Evolutionary conservation across 345 rosid genomes (phyloP), one percentile per base, ranked within the genome.

Genomic region (Capsella bursapastoris): DNA sequence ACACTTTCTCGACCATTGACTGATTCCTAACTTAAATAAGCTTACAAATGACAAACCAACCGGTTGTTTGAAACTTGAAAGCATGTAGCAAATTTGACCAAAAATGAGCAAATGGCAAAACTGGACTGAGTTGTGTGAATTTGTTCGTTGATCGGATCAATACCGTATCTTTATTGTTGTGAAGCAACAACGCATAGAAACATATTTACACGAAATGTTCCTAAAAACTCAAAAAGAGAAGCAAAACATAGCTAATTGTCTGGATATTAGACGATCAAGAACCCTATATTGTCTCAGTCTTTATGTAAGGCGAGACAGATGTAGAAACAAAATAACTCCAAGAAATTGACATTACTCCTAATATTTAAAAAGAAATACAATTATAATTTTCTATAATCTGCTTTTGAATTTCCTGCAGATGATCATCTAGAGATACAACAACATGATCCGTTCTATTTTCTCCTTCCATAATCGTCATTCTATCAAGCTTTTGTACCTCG

Each of bases 201-300:
- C 52, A 57, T 52, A 66, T 58, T 34, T 72, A 72, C 73, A 78
- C 65, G 72, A 50, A 71, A 59, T 57, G 62, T 50, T 49, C 53
- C 61, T 64, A 71, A 40, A 22, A 16, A 41, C 59, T 62, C 50
- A 8, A 38, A 32, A 51, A 68, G 35, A 57, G 60, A 76, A 63
- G 75, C 38, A 68, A 75, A 68, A 48, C 40, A 69, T 47, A 28
- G 55, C 71, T 63, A 56, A 40, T 3, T 77, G 70, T 48, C 1
- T 22, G 71, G 10, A 47, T 28, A 66, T 66, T 71, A 71, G 43
- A 65, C 2, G 64, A 65, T 31, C 50, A 71, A 71, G 75, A 65
- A 65, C 73, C 50, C 64, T 53, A 78, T 60, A 43, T 22, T 32
- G 44, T 65, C 81, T 31, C 63, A 18, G 25, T 5, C 37, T 63